These are phyloP conservation scores for Magnusiomyces clavatus DNA, from an alignment of 1,139 yeast genomes.

Conservation along the genomic window DNA sequence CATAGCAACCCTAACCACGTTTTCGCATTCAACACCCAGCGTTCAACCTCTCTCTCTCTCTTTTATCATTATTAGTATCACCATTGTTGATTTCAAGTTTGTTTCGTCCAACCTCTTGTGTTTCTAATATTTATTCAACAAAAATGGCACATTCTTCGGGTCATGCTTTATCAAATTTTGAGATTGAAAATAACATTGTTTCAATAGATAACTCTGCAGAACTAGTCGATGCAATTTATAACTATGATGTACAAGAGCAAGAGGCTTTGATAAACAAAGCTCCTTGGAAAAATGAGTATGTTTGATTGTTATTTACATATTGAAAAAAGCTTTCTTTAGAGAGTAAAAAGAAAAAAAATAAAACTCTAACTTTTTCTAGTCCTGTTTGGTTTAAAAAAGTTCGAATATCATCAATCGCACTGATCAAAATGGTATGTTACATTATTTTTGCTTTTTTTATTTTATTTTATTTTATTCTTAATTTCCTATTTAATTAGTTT, in stretches of 20 bases:
- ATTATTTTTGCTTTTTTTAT: not conserved
- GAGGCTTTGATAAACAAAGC: constrained; percentile 23
- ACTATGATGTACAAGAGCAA: constrained; percentile 28
- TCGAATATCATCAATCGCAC: constrained; percentile 64
- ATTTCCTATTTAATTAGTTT: no score
- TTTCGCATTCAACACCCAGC: no score
- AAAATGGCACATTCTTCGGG: no score
- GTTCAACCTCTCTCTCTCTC: no score
- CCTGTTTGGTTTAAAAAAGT: constrained; percentile 60
- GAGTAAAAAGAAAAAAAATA: no score
- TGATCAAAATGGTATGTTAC: constrained; percentile 51
- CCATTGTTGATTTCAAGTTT: no score
- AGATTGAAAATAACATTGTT: constrained; percentile 27
- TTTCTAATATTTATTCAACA: no score
- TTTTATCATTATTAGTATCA: no score
- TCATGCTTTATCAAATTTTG: constrained; percentile 28
- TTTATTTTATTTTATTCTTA: constrained; percentile 7
- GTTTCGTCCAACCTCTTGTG: no score
- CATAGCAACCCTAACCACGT: no score
- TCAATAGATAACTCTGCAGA: constrained; percentile 15
- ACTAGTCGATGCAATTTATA: constrained; percentile 24
- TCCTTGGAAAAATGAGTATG: constrained; percentile 41
- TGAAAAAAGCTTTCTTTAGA: no score
- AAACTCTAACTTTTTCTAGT: constrained; percentile 21
- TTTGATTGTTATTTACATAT: not conserved